Percentiles rank a stretch among this genome's conserved stretches.
phyloP scores from a whole-genome alignment of 495 filamentous ascomycete species.

The Parathielavia hyrcaniae region DNA sequence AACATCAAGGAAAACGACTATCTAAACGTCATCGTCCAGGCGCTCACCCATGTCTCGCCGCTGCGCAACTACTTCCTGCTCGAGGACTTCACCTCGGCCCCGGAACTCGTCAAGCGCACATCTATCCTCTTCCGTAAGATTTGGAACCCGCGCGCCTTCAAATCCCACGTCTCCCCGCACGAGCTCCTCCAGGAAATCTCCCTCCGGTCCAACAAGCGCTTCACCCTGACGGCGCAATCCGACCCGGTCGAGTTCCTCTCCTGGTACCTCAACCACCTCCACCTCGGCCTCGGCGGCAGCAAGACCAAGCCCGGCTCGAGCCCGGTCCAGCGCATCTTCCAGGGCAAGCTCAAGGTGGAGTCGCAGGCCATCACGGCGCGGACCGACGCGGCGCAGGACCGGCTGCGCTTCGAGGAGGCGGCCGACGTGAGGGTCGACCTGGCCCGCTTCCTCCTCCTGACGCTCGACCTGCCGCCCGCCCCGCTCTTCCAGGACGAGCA shows the following conservation, averaged over 20 bases:
- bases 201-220: constrained; percentile 81
- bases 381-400: constrained; percentile 70
- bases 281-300: constrained; percentile 83
- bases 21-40: constrained; percentile 92
- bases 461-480: constrained; percentile 83
- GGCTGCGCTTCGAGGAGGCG: constrained; percentile 89
- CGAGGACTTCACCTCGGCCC: constrained; percentile 56
- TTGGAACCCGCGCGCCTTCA: constrained; percentile 97
- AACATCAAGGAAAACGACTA: constrained; percentile 99
- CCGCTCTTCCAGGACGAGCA: constrained; percentile 94
- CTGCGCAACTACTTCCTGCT: constrained; percentile 91
- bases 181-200: constrained; percentile 94
- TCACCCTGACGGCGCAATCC: constrained; percentile 83
- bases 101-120: constrained; percentile 67
- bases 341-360: constrained; percentile 85
- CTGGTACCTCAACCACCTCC: constrained; percentile 95
- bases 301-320: constrained; percentile 75
- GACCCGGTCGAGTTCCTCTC: constrained; percentile 94
- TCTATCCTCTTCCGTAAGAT: constrained; percentile 91
- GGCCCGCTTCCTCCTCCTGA: constrained; percentile 79
- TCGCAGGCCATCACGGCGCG: constrained; percentile 90
- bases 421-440: constrained; percentile 69
- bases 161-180: constrained; percentile 93
- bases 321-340: constrained; percentile 86
- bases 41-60: constrained; percentile 81